These are phyloP conservation scores for Alternaria sp. DNA, from an alignment of 2,329 filamentous ascomycete species.

Conservation along the genomic window DNA sequence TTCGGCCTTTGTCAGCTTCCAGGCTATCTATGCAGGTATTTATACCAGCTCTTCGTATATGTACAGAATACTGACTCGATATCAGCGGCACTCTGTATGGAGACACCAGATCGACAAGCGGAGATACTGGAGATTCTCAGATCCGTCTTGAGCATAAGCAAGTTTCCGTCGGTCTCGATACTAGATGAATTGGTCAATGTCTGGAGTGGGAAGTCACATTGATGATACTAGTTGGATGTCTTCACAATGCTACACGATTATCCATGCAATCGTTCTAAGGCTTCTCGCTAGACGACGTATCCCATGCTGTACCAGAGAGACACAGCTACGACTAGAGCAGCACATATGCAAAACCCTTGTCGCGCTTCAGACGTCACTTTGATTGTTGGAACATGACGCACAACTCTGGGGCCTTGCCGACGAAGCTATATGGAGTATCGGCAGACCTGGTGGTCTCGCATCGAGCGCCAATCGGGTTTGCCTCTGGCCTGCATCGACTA, in stretches of 20 bases:
- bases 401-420: background rate
- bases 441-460: background rate
- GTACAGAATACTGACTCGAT: background rate
- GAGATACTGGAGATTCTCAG: slow-evolving; percentile 24
- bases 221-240: slow-evolving; percentile 21
- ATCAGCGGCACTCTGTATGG: slow-evolving; percentile 27
- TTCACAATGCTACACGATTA: background rate
- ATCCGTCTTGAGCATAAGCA: slow-evolving; percentile 27
- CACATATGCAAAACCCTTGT: background rate
- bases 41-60: background rate
- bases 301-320: background rate
- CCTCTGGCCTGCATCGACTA: background rate
- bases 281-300: background rate
- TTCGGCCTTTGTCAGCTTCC: slow-evolving; percentile 38
- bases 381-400: background rate
- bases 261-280: background rate
- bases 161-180: slow-evolving; percentile 35
- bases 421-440: background rate
- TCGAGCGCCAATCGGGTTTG: slow-evolving; percentile 6
- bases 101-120: slow-evolving; percentile 25
- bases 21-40: slow-evolving; percentile 41
- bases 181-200: slow-evolving; percentile 32
- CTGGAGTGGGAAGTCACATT: slow-evolving; percentile 37
- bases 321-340: background rate
- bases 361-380: background rate